phyloP scores from a whole-genome alignment of 163 green algal species.

The Chloroidium sp. region DNA sequence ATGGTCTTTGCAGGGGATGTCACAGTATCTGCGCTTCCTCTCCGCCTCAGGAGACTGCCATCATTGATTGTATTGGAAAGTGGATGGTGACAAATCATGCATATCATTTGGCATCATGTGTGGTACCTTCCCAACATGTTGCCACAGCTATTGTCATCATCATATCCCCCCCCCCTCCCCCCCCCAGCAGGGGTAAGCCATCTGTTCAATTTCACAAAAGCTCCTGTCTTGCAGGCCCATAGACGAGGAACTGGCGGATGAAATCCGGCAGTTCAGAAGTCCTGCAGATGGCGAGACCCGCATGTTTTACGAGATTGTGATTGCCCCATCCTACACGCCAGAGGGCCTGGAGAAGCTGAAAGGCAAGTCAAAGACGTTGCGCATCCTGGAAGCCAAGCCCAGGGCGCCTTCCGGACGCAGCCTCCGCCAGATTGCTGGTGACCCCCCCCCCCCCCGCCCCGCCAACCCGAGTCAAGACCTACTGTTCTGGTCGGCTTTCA shows the following conservation, averaged over 20 bases:
- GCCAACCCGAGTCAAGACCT: too few relatives aligned
- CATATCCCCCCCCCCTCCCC: too few relatives aligned
- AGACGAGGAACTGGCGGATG: slow-evolving; percentile 55
- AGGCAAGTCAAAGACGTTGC: slow-evolving; percentile 95
- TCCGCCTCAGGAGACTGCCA: too few relatives aligned
- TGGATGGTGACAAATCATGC: too few relatives aligned
- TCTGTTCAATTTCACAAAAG: too few relatives aligned
- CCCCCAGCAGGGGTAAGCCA: neutral
- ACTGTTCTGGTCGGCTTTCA: too few relatives aligned
- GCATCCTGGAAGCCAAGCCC: slow-evolving; percentile 89
- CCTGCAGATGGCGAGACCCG: slow-evolving; percentile 89
- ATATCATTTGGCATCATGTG: slow-evolving; percentile 19
- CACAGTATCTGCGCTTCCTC: too few relatives aligned
- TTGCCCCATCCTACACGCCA: slow-evolving; percentile 87
- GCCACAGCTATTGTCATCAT: neutral
- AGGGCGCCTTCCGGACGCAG: slow-evolving; percentile 49
- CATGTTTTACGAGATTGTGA: slow-evolving; percentile 99
- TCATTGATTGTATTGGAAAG: too few relatives aligned
- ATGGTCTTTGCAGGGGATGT: too few relatives aligned
- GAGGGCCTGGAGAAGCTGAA: slow-evolving; percentile 76
- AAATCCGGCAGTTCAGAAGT: slow-evolving; percentile 90
- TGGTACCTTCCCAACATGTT: neutral
- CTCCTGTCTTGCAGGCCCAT: slow-evolving; percentile 26
- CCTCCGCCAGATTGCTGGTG: slow-evolving; percentile 74
- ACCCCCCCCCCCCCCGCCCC: too few relatives aligned